These are phyloP conservation scores for Taxawa tesnikishii DNA, from an alignment of 2,329 filamentous ascomycete genomes.

Conservation along the genomic window DNA sequence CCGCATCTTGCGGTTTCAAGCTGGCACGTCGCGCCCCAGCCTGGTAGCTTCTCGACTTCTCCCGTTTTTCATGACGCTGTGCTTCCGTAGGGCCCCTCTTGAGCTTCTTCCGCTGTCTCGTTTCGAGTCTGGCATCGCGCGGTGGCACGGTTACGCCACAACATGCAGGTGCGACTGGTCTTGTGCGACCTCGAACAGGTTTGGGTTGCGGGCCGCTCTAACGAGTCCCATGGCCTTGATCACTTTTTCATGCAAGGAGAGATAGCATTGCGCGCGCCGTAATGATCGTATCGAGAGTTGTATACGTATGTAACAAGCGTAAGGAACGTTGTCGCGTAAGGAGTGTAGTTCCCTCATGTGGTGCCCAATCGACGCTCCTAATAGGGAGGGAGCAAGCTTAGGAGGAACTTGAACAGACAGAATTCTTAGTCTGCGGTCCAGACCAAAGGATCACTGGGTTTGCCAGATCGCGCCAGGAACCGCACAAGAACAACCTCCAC, in stretches of 20 bases:
- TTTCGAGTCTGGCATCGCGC: not conserved
- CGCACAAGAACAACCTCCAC: too few relatives aligned
- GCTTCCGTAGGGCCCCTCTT: not conserved
- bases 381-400: too few relatives aligned
- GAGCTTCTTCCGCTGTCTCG: not conserved
- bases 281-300: too few relatives aligned
- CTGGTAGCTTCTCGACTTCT: constrained; percentile 3
- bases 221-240: not conserved
- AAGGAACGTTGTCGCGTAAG: too few relatives aligned
- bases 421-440: not conserved
- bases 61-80: constrained; percentile 2
- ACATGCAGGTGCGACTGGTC: not conserved
- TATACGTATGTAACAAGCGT: too few relatives aligned
- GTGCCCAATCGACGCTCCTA: too few relatives aligned
- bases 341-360: too few relatives aligned
- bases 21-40: constrained; percentile 3
- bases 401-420: too few relatives aligned
- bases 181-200: not conserved
- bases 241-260: not conserved
- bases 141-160: not conserved
- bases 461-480: too few relatives aligned
- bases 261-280: too few relatives aligned
- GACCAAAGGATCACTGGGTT: too few relatives aligned
- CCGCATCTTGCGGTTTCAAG: constrained; percentile 3
- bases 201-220: not conserved